A percentile compares a stretch with the other conserved stretches of the same genome.
Conservation (phyloP, 345 rosid genomes). For the Dipteronia dyeriana region DNA sequence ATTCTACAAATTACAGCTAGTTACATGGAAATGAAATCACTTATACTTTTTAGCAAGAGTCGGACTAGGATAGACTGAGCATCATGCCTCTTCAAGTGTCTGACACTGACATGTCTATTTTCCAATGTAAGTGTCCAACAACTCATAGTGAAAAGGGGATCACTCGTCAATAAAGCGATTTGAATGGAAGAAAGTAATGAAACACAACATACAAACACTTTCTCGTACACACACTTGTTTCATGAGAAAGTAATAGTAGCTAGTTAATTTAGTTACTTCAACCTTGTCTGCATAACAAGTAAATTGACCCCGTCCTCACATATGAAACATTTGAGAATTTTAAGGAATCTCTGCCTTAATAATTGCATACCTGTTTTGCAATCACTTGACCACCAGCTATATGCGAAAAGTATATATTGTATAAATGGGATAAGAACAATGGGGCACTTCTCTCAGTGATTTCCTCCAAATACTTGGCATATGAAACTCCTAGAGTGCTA, state of each 20-base stretch:
- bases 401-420: constrained; percentile 88
- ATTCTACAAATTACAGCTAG: not conserved
- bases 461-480: too few relatives aligned
- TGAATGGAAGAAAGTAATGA: not conserved
- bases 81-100: not conserved
- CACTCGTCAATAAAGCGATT: not conserved
- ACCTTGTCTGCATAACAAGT: not conserved
- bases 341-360: not conserved
- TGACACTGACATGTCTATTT: not conserved
- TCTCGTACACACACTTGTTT: not conserved
- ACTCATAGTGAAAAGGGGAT: not conserved
- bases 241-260: too few relatives aligned
- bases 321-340: not conserved
- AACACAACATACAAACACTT: not conserved
- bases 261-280: not conserved
- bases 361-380: constrained; percentile 51
- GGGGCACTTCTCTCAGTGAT: too few relatives aligned
- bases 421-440: constrained; percentile 79
- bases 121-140: not conserved
- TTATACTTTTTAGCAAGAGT: not conserved
- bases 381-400: constrained; percentile 88
- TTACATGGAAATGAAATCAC: not conserved
- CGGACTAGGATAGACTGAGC: not conserved
- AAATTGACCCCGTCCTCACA: not conserved
- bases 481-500: constrained; percentile 60